Conservation (phyloP, 1,284 basidiomycete genomes). For the Microbotryum lychnidis-dioicae region DNA sequence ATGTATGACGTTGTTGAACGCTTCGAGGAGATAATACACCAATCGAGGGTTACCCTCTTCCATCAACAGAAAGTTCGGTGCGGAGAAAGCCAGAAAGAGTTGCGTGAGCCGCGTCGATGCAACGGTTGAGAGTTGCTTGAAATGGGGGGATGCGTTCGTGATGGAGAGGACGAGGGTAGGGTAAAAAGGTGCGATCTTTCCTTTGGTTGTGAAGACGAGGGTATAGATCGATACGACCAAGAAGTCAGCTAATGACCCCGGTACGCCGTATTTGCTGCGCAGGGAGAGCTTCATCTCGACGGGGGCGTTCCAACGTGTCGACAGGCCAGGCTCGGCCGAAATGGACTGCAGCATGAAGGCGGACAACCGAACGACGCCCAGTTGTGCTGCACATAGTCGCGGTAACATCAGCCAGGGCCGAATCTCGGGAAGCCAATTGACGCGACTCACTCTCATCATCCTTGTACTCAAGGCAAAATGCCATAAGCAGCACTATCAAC, state of each 20-base stretch:
- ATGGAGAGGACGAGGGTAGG: constrained; percentile 75
- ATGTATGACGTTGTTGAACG: constrained; percentile 72
- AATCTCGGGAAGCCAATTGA: constrained; percentile 15
- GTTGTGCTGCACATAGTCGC: constrained; percentile 54
- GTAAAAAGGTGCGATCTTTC: constrained; percentile 48
- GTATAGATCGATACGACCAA: constrained; percentile 75
- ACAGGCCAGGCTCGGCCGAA: constrained; percentile 73
- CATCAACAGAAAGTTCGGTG: constrained; percentile 76
- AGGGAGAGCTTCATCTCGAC: constrained; percentile 21
- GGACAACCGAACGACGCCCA: constrained; percentile 78
- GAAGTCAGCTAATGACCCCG: constrained; percentile 74
- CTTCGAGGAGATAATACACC: constrained; percentile 80
- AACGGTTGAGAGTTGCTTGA: constrained; percentile 62
- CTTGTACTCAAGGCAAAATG: constrained; percentile 73
- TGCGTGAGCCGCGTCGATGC: constrained; percentile 75
- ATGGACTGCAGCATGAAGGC: constrained; percentile 88
- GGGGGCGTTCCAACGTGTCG: constrained; percentile 52
- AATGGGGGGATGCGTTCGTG: constrained; percentile 76
- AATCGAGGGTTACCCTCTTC: constrained; percentile 90
- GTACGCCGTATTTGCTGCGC: constrained; percentile 59
- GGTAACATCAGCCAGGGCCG: constrained; percentile 27
- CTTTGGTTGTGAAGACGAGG: constrained; percentile 67
- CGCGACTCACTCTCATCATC: constrained; percentile 67
- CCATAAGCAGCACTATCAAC: constrained; percentile 64
- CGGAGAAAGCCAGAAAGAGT: constrained; percentile 80